These are phyloP conservation scores for Penicillium sp. DNA, from an alignment of 2,329 filamentous ascomycete species.

Conservation along the genomic window DNA sequence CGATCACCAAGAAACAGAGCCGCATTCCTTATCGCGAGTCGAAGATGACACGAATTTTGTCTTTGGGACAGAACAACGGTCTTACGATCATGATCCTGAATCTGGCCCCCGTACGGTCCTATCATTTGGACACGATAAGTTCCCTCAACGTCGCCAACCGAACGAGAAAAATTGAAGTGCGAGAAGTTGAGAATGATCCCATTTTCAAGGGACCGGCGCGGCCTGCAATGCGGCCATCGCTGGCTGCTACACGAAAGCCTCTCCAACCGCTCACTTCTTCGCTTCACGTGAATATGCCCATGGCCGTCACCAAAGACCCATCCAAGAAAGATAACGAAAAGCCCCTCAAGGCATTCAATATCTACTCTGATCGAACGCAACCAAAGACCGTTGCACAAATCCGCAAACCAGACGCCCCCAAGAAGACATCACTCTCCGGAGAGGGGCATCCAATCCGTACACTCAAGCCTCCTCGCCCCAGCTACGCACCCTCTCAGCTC, in stretches of 20 bases:
- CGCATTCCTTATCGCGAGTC: slow-evolving; percentile 90
- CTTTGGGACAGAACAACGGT: slow-evolving; percentile 88
- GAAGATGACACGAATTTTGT: slow-evolving; percentile 94
- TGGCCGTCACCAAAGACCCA: slow-evolving; percentile 45
- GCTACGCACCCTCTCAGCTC: slow-evolving; percentile 23
- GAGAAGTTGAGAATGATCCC: slow-evolving; percentile 92
- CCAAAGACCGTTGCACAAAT: slow-evolving; percentile 41
- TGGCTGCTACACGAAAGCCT: slow-evolving; percentile 62
- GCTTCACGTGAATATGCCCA: slow-evolving; percentile 64
- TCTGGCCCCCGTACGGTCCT: slow-evolving; percentile 81
- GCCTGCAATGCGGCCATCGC: slow-evolving; percentile 37
- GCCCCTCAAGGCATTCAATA: slow-evolving; percentile 75
- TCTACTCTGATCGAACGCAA: slow-evolving; percentile 67
- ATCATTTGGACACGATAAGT: slow-evolving; percentile 87
- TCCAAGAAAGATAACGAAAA: slow-evolving; percentile 56
- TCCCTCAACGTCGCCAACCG: slow-evolving; percentile 92
- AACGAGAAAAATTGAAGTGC: slow-evolving; percentile 92
- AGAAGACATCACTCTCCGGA: slow-evolving; percentile 39
- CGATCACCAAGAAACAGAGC: slow-evolving; percentile 68
- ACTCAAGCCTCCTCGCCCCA: slow-evolving; percentile 43
- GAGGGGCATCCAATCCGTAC: slow-evolving; percentile 37
- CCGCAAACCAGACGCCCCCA: slow-evolving; percentile 39
- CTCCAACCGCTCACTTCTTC: slow-evolving; percentile 69
- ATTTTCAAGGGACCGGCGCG: slow-evolving; percentile 72
- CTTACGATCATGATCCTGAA: slow-evolving; percentile 97